Evolutionary conservation across 495 filamentous ascomycete species (phyloP), one percentile per base, ranked within the genome.

Genomic region (Neurospora hispaniola): DNA sequence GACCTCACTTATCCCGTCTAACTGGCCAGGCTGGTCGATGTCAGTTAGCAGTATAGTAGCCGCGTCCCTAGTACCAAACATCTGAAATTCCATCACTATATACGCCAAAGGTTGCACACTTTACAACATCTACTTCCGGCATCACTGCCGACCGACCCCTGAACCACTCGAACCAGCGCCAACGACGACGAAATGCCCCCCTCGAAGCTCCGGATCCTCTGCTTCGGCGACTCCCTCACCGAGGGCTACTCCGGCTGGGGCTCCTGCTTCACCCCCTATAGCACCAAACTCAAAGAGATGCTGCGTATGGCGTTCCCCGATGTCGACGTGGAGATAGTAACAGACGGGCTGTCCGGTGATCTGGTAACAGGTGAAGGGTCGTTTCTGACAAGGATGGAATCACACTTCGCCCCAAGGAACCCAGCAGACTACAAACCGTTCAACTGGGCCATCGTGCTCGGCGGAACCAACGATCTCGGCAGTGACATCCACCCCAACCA

Each of bases 141-240:
- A 31, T 14, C 20, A 62, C 23, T 35, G 14, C 46, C 9, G 10
- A 12, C 23, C 27, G 14, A 31, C 54, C 12, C 6, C 12, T 27
- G 54, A 62, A 31, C 14, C 54, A 62, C 14, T 14, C 23, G 18
- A 27, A 18, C 31, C 10, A 41, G 38, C n/a, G 27, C 70, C 12
- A 46, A 31, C 23, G 11, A 43, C 70, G 69, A 42, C 44, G 76
- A 69, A n/a, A 78, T 79, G 78, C 73, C 76, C 16, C 20, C 31
- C 39, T 72, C 69, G 12, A 73, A 79, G 40, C 78, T 87, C 9
- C 81, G 82, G 41, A 85, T 91, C 44, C 84, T 91, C 35, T 90
- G 89, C 81, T 89, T 91, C 76, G 90, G 90, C 78, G 83, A 90
- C 79, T 89, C 87, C 54, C 84, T 91, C 35, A 90, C 89, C 11